Percentiles rank a stretch among this genome's conserved stretches.
These are phyloP conservation scores for Rutstroemia sydowiana DNA, from an alignment of 2,329 filamentous ascomycete species.

Conservation along the genomic window DNA sequence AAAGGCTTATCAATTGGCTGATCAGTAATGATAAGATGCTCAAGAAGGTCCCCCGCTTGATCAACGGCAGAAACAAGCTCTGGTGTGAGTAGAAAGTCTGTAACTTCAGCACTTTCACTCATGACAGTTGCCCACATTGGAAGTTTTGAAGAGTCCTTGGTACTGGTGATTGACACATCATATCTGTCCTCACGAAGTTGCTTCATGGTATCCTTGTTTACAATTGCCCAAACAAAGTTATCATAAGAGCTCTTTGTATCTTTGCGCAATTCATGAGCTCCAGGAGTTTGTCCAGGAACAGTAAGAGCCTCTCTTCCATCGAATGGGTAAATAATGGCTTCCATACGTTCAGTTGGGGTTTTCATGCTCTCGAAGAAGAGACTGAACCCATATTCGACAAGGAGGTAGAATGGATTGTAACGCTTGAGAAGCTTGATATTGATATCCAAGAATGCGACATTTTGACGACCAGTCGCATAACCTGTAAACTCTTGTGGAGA, in stretches of 20 bases:
- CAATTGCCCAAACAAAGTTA: conserved; percentile 88
- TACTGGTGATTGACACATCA: conserved; percentile 85
- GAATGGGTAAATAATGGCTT: conserved; percentile 78
- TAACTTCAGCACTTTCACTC: conserved; percentile 95
- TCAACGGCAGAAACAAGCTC: conserved; percentile 77
- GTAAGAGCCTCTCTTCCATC: conserved; percentile 83
- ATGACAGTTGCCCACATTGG: conserved; percentile 88
- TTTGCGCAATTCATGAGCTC: conserved; percentile 47
- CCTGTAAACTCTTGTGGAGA: conserved; percentile 77
- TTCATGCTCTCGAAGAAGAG: conserved; percentile 76
- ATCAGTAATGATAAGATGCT: conserved; percentile 84
- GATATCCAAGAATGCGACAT: conserved; percentile 84
- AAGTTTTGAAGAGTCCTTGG: conserved; percentile 87
- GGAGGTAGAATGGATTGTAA: conserved; percentile 24
- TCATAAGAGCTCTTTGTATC: conserved; percentile 67
- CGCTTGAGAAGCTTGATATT: conserved; percentile 33
- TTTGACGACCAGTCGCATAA: conserved; percentile 88
- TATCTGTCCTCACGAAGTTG: conserved; percentile 85
- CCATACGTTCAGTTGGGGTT: conserved; percentile 62
- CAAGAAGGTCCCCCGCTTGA: conserved; percentile 70
- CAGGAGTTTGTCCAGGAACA: conserved; percentile 56
- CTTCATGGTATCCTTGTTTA: conserved; percentile 94
- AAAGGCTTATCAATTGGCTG: conserved; percentile 81
- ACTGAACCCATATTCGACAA: conserved; percentile 61
- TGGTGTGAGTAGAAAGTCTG: conserved; percentile 76